A percentile compares a stretch with the other conserved stretches of the same genome.
These are phyloP conservation scores for Talaromyces islandicus DNA, from an alignment of 2,329 filamentous ascomycete species.

Conservation along the genomic window DNA sequence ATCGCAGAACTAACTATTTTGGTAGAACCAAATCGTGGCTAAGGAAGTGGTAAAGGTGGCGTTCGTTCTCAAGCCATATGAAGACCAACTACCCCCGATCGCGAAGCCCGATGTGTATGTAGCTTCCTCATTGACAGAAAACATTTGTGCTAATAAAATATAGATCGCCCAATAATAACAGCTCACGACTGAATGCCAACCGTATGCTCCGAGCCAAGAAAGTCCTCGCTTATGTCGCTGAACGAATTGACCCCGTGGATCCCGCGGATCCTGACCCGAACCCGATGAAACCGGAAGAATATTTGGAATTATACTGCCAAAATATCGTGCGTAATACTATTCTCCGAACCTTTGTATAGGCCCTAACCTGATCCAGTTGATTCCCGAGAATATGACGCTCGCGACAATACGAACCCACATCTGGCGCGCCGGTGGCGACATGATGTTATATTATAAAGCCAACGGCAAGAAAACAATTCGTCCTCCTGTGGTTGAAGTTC, in stretches of 20 bases:
- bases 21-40: slow-evolving; percentile 66
- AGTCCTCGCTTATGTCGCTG: slow-evolving; percentile 84
- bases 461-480: slow-evolving; percentile 67
- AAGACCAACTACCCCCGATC: slow-evolving; percentile 68
- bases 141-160: slow-evolving; percentile 1
- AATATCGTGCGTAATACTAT: slow-evolving; percentile 60
- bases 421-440: slow-evolving; percentile 93
- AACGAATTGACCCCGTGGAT: slow-evolving; percentile 72
- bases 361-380: slow-evolving; percentile 19
- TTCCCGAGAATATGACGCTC: slow-evolving; percentile 83
- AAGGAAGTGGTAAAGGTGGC: slow-evolving; percentile 98
- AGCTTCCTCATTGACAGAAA: background rate
- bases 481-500: slow-evolving; percentile 12
- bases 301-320: slow-evolving; percentile 91
- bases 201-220: slow-evolving; percentile 95
- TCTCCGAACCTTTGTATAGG: background rate
- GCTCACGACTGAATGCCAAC: slow-evolving; percentile 90
- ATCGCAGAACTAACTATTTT: slow-evolving; percentile 11
- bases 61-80: slow-evolving; percentile 79
- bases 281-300: slow-evolving; percentile 75
- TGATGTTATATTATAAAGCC: slow-evolving; percentile 81
- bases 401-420: slow-evolving; percentile 85
- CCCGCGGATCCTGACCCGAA: slow-evolving; percentile 54
- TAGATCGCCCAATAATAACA: slow-evolving; percentile 43
- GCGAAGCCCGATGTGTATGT: slow-evolving; percentile 62